phyloP scores from a whole-genome alignment of 768 basidiomycete species.

The Gymnopilus dilepis region DNA sequence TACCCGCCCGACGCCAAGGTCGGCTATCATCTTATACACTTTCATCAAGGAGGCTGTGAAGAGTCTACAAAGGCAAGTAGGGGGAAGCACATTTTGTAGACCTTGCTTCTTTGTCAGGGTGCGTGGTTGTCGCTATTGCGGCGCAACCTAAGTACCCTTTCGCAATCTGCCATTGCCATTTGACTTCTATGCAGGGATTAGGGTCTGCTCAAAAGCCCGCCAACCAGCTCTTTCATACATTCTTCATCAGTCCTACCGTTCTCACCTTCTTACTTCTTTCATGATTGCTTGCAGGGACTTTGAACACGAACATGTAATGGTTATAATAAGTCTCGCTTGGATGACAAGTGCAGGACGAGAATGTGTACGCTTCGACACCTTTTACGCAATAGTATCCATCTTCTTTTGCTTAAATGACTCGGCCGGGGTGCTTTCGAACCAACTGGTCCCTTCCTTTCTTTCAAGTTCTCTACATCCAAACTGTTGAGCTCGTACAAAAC shows the following conservation, averaged over 20 bases:
- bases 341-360: not conserved
- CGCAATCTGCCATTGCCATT: conserved; percentile 10
- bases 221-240: not conserved
- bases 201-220: not conserved
- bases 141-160: not conserved
- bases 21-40: conserved; percentile 8
- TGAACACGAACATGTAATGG: conserved; percentile 7
- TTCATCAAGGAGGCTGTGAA: conserved; percentile 8
- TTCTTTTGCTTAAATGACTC: conserved; percentile 6
- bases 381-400: conserved; percentile 6
- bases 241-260: not conserved
- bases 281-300: not conserved
- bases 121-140: conserved; percentile 18
- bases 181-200: not conserved
- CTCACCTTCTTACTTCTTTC: not conserved
- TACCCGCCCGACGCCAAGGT: conserved; percentile 7
- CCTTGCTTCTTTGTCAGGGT: conserved; percentile 16
- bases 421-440: conserved; percentile 2
- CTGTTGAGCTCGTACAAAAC: not conserved
- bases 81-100: not conserved
- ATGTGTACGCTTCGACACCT: not conserved
- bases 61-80: not conserved
- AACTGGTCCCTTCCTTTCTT: conserved; percentile 1
- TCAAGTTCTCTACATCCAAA: conserved; percentile 10
- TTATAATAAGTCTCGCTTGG: not conserved